These are phyloP conservation scores for Apodospora peruviana DNA, from an alignment of 495 filamentous ascomycete genomes.

Conservation along the genomic window DNA sequence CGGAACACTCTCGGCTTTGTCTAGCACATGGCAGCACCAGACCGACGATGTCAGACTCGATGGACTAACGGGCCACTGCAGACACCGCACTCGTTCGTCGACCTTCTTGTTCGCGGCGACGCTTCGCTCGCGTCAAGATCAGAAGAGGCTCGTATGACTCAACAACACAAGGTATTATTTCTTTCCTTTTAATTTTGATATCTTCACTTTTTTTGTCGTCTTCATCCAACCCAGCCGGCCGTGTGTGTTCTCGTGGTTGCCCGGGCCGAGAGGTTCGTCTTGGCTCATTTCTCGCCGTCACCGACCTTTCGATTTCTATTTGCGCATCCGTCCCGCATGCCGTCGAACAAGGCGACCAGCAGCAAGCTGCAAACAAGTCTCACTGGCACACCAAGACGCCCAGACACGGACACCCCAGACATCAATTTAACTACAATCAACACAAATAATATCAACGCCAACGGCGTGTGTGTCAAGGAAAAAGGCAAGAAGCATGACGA, in stretches of 20 bases:
- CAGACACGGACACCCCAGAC: no score
- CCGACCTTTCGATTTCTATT: no score
- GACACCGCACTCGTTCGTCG: constrained; percentile 17
- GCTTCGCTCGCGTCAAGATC: constrained; percentile 33
- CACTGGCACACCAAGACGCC: no score
- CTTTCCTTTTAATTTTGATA: constrained; percentile 3
- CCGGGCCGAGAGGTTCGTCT: no score
- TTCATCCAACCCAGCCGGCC: constrained; percentile 5
- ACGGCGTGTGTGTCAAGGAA: constrained; percentile 1
- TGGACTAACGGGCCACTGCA: no score
- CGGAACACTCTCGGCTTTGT: no score
- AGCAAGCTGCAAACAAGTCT: no score
- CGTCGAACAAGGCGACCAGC: constrained; percentile 5
- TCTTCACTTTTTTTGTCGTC: not conserved
- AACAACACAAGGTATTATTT: constrained; percentile 41
- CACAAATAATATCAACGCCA: constrained; percentile 14
- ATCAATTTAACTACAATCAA: constrained; percentile 26
- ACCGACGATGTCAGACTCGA: no score
- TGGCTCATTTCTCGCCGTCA: no score
- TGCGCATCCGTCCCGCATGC: not conserved
- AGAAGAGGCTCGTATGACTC: constrained; percentile 44
- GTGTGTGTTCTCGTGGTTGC: not conserved
- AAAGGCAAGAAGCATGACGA: constrained; percentile 6
- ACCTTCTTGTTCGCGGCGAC: constrained; percentile 18
- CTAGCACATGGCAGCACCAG: no score